Conservation (phyloP, 352 stramenopile genomes). For the Phytophthora fragariaefolia region DNA sequence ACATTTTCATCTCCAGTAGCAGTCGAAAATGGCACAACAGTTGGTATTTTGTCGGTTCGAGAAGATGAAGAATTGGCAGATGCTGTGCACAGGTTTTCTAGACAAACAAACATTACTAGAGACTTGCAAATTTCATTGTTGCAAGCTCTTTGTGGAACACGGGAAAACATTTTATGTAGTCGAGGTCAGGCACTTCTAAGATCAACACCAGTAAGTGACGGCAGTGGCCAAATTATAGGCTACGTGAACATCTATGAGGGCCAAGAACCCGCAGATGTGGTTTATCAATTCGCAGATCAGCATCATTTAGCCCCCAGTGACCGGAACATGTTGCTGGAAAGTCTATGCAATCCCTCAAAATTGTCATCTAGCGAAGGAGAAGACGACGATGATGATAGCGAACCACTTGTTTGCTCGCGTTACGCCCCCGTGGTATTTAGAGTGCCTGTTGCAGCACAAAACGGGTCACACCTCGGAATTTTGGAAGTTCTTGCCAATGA, state of each 20-base stretch:
- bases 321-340: constrained; percentile 56
- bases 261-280: constrained; percentile 74
- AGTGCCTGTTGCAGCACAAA: constrained; percentile 62
- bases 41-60: constrained; percentile 47
- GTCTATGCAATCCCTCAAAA: constrained; percentile 45
- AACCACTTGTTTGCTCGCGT: constrained; percentile 54
- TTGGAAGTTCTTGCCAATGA: constrained; percentile 70
- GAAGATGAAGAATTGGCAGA: constrained; percentile 80
- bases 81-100: constrained; percentile 64
- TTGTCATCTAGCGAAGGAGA: constrained; percentile 2
- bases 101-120: constrained; percentile 55
- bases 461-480: constrained; percentile 65
- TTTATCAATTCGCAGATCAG: constrained; percentile 69
- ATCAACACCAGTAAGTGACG: constrained; percentile 47
- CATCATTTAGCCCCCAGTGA: constrained; percentile 48
- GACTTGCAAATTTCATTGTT: constrained; percentile 59
- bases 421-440: constrained; percentile 70
- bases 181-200: constrained; percentile 62
- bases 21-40: constrained; percentile 51
- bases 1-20: constrained; percentile 65
- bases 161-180: constrained; percentile 62
- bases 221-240: constrained; percentile 44
- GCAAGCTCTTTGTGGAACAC: constrained; percentile 57
- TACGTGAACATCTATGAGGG: constrained; percentile 67
- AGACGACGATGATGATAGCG: constrained; percentile 5